Evolutionary conservation across 108 stramenopile species (phyloP).

Genomic region (Mediolabrus comicus): DNA sequence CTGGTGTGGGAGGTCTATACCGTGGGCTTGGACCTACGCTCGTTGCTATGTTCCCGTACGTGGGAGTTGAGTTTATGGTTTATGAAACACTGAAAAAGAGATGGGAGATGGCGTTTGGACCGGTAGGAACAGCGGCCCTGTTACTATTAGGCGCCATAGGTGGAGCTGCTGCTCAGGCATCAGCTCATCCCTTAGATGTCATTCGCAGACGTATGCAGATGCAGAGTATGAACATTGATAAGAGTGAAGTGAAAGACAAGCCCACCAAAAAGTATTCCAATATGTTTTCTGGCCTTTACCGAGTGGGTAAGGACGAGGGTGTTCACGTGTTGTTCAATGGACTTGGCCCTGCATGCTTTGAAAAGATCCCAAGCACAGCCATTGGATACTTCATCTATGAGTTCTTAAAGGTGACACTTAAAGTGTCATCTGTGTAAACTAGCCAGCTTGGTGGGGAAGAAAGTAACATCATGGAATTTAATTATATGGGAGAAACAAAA

Average conservation of each 20-base stretch:
- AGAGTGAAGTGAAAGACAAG: conserved; percentile 21
- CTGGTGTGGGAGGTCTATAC: conserved; percentile 35
- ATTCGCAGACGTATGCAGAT: conserved; percentile 46
- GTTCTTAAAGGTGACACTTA: conserved; percentile 33
- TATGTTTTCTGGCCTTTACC: conserved; percentile 42
- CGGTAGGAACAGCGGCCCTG: conserved; percentile 25
- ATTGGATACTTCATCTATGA: conserved; percentile 53
- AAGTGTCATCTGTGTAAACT: conserved; percentile 31
- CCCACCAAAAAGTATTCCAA: conserved; percentile 14
- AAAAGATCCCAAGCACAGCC: conserved; percentile 49
- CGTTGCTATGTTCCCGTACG: conserved; percentile 53
- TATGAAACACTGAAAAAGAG: conserved; percentile 47
- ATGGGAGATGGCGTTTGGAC: conserved; percentile 24
- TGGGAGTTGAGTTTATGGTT: conserved; percentile 50
- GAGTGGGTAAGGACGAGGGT: conserved; percentile 42
- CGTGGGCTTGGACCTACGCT: conserved; percentile 48
- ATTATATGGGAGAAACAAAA: neutral
- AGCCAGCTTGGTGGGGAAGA: neutral
- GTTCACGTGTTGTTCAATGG: conserved; percentile 45
- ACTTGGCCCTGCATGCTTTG: conserved; percentile 48
- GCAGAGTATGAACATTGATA: conserved; percentile 40
- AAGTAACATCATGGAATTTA: neutral
- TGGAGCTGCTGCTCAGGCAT: conserved; percentile 47
- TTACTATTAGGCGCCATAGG: conserved; percentile 36
- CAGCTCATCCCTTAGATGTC: conserved; percentile 51